phyloP scores from a whole-genome alignment of 495 filamentous ascomycete genomes.

The Amphirosellinia nigrospora region DNA sequence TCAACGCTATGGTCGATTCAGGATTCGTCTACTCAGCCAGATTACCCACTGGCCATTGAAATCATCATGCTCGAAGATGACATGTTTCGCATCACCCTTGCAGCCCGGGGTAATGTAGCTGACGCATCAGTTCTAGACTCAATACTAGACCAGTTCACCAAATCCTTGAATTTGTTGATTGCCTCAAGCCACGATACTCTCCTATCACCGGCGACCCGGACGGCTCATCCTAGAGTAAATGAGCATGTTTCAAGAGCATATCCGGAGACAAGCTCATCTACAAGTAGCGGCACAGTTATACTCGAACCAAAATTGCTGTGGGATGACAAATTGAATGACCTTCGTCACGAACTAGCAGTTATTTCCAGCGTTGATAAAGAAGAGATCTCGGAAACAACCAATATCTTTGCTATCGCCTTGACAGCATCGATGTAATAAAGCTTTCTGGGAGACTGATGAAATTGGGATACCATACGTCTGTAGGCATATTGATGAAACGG shows the following conservation, averaged over 20 bases:
- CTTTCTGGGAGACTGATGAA: constrained; percentile 69
- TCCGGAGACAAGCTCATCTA: not conserved
- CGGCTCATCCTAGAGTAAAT: too few relatives aligned
- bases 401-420: constrained; percentile 67
- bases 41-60: constrained; percentile 81
- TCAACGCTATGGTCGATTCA: constrained; percentile 61
- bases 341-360: constrained; percentile 65
- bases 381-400: constrained; percentile 59
- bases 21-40: constrained; percentile 55
- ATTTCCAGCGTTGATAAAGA: constrained; percentile 60
- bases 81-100: constrained; percentile 59
- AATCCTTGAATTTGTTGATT: constrained; percentile 32
- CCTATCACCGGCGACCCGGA: not conserved
- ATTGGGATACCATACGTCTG: constrained; percentile 61
- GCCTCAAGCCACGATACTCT: constrained; percentile 21
- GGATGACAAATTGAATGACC: constrained; percentile 52
- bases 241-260: not conserved
- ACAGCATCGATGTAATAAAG: constrained; percentile 74
- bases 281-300: not conserved
- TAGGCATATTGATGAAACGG: constrained; percentile 72
- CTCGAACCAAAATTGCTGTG: constrained; percentile 52
- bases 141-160: constrained; percentile 51
- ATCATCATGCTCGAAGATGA: constrained; percentile 56
- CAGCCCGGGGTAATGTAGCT: constrained; percentile 52
- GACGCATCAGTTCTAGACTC: constrained; percentile 36